These are phyloP conservation scores for Dactylellina drechsleri DNA, from an alignment of 2,329 filamentous ascomycete genomes.

Conservation along the genomic window DNA sequence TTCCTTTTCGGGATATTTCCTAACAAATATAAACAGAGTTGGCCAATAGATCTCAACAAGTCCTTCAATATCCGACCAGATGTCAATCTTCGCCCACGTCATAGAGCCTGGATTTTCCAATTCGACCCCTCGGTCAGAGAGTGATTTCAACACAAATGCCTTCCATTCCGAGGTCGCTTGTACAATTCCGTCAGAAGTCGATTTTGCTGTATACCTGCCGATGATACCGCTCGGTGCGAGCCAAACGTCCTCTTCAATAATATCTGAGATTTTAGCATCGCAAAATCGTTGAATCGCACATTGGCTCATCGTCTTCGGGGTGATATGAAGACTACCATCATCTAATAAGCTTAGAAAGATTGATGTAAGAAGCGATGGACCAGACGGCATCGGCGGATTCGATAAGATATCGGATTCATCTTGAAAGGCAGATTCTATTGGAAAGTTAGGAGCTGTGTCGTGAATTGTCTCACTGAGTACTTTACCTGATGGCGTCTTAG, in stretches of 20 bases:
- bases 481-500: constrained; percentile 12
- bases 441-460: constrained; percentile 10
- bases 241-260: constrained; percentile 37
- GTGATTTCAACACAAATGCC: constrained; percentile 42
- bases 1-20: constrained; percentile 22
- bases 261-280: constrained; percentile 15
- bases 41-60: constrained; percentile 46
- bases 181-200: constrained; percentile 1
- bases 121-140: constrained; percentile 37
- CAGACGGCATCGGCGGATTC: constrained; percentile 17
- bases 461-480: not conserved
- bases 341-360: constrained; percentile 35
- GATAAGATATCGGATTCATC: constrained; percentile 32
- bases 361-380: constrained; percentile 40
- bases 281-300: constrained; percentile 25
- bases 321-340: constrained; percentile 38
- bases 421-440: not conserved
- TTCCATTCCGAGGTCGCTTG: constrained; percentile 51
- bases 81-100: constrained; percentile 32
- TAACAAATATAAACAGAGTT: constrained; percentile 34
- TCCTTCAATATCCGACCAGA: constrained; percentile 49
- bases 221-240: constrained; percentile 44
- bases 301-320: constrained; percentile 39
- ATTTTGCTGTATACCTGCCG: constrained; percentile 23
- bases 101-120: constrained; percentile 8